phyloP scores from a whole-genome alignment of 257 asterid genomes.

The Jacaranda mimosifolia region DNA sequence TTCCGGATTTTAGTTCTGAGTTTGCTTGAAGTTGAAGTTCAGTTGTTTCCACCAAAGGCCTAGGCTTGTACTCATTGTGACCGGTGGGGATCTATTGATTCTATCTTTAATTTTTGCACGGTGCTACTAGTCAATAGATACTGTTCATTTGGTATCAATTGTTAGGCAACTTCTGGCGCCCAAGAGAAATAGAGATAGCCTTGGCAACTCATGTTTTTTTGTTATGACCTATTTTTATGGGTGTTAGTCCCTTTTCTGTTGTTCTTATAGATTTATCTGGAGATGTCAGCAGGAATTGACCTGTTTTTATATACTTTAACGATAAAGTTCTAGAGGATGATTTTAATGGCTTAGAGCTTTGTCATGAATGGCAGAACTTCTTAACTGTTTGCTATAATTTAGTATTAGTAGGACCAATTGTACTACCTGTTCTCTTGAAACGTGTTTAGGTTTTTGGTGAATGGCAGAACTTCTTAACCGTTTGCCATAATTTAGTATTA shows the following conservation, averaged over 20 bases:
- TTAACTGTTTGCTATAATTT: not conserved
- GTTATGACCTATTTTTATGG: not conserved
- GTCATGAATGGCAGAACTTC: constrained; percentile 1
- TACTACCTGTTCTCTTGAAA: not conserved
- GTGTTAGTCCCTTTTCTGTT: not conserved
- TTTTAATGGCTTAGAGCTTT: constrained; percentile 1
- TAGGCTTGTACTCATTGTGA: not conserved
- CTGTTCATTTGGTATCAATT: constrained; percentile 9
- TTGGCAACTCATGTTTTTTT: constrained; percentile 13
- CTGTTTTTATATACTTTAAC: not conserved
- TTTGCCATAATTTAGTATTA: constrained; percentile 6
- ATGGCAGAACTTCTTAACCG: constrained; percentile 7
- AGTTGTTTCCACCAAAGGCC: not conserved
- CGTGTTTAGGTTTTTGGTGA: no score
- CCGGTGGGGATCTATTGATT: not conserved
- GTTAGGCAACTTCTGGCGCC: not conserved
- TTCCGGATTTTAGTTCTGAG: not conserved
- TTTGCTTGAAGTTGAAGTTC: constrained; percentile 25
- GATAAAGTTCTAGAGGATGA: constrained; percentile 5
- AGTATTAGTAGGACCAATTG: constrained; percentile 5
- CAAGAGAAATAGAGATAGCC: not conserved
- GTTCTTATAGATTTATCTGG: not conserved
- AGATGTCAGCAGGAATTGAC: constrained; percentile 8
- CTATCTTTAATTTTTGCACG: not conserved
- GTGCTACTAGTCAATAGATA: not conserved